Base-by-base conservation (phyloP, 2,329 filamentous ascomycete species). In the Diaporthe ampelina region DNA sequence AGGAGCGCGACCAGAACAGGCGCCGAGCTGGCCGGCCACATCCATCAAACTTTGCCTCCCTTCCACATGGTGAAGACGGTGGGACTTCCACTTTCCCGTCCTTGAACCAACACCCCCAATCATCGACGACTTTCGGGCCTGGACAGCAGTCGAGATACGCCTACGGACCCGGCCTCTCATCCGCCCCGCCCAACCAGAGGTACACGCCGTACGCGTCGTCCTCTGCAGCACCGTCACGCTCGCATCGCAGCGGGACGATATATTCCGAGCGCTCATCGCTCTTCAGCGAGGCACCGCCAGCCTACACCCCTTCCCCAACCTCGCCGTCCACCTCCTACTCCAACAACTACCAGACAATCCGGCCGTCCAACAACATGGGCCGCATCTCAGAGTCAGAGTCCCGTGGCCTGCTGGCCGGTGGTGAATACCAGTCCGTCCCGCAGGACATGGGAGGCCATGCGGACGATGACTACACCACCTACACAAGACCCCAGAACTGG, bases 261-360 rank as follows among this genome's bases (percentile, higher is more conserved):
- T 82, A 82, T 79, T 80, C 81, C 32, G 81, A 83, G 70, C 74
- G 76, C 68, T 76, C 76, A 37, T 74, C 74, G 37, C 75, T 77
- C 74, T 76, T 74, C 74, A 76, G 48, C 81, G 86, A 87, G 73
- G 86, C 87, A 8, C 88, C 88, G 13, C 88, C 88, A 9, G 88
- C 88, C 13, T 89, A 89, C 78, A 86, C 85, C 3, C 86, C 87
- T 6, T 81, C 82, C 21, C 81, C 82, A 0, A 79, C 76, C 29
- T 84, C 84, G 17, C 80, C 82, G 10, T 76, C 80, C 21, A 72
- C 72, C 37, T 73, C 63, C 8, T 56, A 74, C 65, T 79, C 75
- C 72, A 84, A 82, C 72, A 84, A 82, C 75, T 88, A 89, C 78
- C 85, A 82, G 74, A 88, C 87, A 10, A 87, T 89, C 78, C 74